These are phyloP conservation scores for Boletus edulis DNA, from an alignment of 768 basidiomycete genomes.

Conservation along the genomic window DNA sequence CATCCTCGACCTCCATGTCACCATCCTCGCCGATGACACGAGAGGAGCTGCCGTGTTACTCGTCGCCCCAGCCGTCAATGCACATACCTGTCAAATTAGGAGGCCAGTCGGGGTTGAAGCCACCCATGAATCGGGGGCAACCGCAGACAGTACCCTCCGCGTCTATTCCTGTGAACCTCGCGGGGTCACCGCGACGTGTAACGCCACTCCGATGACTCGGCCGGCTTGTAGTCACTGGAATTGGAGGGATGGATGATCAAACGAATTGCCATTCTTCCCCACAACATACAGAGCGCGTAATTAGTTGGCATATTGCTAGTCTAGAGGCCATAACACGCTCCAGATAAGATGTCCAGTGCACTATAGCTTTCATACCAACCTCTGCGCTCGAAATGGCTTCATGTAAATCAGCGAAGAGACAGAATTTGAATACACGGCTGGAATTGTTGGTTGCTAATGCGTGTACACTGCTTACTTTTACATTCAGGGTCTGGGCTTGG, in stretches of 20 bases:
- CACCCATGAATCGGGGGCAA: slow-evolving; percentile 9
- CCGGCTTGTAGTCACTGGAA: not conserved
- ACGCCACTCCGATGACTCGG: slow-evolving; percentile 24
- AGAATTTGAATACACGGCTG: slow-evolving; percentile 2
- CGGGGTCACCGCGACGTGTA: slow-evolving; percentile 20
- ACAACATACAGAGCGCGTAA: not conserved
- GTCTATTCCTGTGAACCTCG: slow-evolving; percentile 16
- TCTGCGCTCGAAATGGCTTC: slow-evolving; percentile 13
- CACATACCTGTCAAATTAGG: slow-evolving; percentile 18
- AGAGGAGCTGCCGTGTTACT: slow-evolving; percentile 18
- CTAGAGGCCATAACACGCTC: not conserved
- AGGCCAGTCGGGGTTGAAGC: slow-evolving; percentile 15
- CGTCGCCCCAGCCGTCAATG: slow-evolving; percentile 17
- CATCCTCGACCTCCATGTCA: slow-evolving; percentile 55
- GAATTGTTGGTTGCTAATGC: not conserved
- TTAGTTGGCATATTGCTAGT: not conserved
- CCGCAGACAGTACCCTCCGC: slow-evolving; percentile 12
- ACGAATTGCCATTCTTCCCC: not conserved
- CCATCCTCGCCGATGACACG: slow-evolving; percentile 38
- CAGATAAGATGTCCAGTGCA: slow-evolving; percentile 5
- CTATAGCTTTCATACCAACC: slow-evolving; percentile 10
- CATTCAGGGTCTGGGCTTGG: not conserved
- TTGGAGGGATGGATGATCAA: not conserved
- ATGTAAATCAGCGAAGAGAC: slow-evolving; percentile 16
- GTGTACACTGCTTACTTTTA: not conserved